These are phyloP conservation scores for Podila epicladia DNA, from an alignment of 192 early-diverging fungal genomes.

Conservation along the genomic window DNA sequence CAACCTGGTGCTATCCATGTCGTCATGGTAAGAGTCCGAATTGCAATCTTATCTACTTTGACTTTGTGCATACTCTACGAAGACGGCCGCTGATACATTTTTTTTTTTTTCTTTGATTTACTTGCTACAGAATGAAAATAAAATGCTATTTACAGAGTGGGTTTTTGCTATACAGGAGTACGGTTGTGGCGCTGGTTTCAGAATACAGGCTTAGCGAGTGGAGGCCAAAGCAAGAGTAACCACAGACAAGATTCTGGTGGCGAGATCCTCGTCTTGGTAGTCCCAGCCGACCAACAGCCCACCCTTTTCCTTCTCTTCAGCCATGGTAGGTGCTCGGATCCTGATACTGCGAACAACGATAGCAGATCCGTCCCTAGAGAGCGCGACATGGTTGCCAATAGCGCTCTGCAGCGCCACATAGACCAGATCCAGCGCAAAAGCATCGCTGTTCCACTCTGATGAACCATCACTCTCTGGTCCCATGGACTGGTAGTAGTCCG, in stretches of 20 bases:
- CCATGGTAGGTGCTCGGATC: constrained; percentile 31
- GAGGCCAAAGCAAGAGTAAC: constrained; percentile 45
- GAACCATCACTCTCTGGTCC: background rate
- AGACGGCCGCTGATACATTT: background rate
- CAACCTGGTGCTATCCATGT: constrained; percentile 57
- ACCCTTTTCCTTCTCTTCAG: constrained; percentile 37
- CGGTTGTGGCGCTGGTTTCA: background rate
- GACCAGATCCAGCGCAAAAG: constrained; percentile 47
- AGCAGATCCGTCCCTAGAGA: constrained; percentile 8
- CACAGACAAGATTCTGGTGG: constrained; percentile 63
- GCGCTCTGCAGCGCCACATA: constrained; percentile 36
- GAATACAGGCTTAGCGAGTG: constrained; percentile 3
- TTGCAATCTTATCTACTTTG: background rate
- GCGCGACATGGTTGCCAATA: constrained; percentile 37
- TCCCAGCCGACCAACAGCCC: constrained; percentile 67
- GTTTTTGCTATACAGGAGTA: background rate
- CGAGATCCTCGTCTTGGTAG: constrained; percentile 74
- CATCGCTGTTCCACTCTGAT: constrained; percentile 33
- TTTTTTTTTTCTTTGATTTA: background rate
- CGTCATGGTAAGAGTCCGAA: constrained; percentile 48
- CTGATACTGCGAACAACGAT: constrained; percentile 36
- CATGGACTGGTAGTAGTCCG: constrained; percentile 18
- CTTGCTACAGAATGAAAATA: too few species aligned
- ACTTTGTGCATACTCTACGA: background rate
- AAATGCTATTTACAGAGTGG: background rate